Evolutionary conservation across 2,329 filamentous ascomycete species (phyloP), one percentile per base, ranked within the genome.

Genomic region (Epichloe coenophiala): DNA sequence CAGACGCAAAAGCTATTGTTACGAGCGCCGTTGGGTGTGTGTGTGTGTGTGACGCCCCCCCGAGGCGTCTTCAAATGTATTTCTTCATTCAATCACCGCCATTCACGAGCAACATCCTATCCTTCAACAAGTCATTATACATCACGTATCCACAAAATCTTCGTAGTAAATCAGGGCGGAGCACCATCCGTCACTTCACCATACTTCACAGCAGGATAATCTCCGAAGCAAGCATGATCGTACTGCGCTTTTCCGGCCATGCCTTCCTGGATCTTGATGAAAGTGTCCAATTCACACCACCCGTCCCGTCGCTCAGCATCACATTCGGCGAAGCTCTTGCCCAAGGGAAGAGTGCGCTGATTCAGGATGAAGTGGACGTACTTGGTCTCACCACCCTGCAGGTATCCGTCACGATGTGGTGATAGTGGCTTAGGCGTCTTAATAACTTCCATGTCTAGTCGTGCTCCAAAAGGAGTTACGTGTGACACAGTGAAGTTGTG

Each of bases 361-460:
- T 88, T 88, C 43, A 88, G 72, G 2, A 88, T 65, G 59, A 89
- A 86, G 63, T 88, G 84, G 5, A 89, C 72, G 62, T 89, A 89
- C 49, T 70, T 78, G 0, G 83, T 88, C 59, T 78, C 71, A 1
- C 61, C 63, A 3, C 75, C 77, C 0, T 71, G 65, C 2, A 65
- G 58, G 54, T 83, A 84, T 7, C 72, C 69, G 3, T 71, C 71
- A 2, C 81, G 72, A 50, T 77, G 70, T 0, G 77, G 70, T 13
- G 68, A 67, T 3, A 89, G 68, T 0, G 84, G 83, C 37, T 76
- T 71, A 0, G 84, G 85, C 0, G 84, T 73, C 41, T 75, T 72
- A 64, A 90, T 86, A 55, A 89, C 61, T 62, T 89, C 85, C 53
- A 89, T 86, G 57, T 87, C 83, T 0, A 89, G 72, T 1, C 84